These are phyloP conservation scores for Globisporangium spiculum DNA, from an alignment of 352 stramenopile genomes.

Conservation along the genomic window DNA sequence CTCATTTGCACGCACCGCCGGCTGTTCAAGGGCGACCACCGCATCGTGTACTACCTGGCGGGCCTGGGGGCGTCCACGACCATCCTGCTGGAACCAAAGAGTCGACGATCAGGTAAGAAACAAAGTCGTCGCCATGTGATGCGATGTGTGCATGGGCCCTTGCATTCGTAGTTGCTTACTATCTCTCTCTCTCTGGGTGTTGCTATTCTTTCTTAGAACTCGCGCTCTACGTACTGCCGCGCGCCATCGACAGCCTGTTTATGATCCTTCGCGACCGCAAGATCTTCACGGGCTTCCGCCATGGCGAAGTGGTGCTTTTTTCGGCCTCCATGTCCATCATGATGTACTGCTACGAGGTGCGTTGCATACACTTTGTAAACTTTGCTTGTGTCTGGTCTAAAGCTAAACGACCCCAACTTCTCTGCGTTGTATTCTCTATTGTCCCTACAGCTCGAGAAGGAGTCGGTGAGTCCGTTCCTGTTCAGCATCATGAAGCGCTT, in stretches of 20 bases:
- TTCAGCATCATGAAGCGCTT: conserved; percentile 76
- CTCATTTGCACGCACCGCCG: conserved; percentile 59
- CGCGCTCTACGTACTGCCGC: conserved; percentile 74
- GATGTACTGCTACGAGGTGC: conserved; percentile 85
- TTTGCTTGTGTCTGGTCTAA: neutral
- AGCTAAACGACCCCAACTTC: conserved; percentile 6
- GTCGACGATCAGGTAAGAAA: conserved; percentile 47
- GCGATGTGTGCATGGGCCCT: too few species aligned
- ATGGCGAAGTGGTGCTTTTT: conserved; percentile 77
- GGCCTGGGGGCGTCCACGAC: conserved; percentile 60
- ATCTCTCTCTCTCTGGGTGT: too few species aligned
- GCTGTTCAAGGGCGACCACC: conserved; percentile 59
- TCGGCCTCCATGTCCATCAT: conserved; percentile 75
- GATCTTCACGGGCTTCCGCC: conserved; percentile 59
- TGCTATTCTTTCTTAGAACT: conserved; percentile 30
- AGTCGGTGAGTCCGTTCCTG: conserved; percentile 62
- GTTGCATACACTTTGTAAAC: neutral
- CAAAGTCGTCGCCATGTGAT: too few species aligned
- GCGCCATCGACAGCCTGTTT: conserved; percentile 71
- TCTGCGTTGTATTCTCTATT: neutral
- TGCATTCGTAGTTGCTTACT: too few species aligned
- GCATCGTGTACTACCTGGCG: conserved; percentile 73
- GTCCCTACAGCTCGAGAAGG: conserved; percentile 48
- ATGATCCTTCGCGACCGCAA: conserved; percentile 72
- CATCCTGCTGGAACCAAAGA: conserved; percentile 80